A percentile compares a stretch with the other conserved stretches of the same genome.
phyloP scores from a whole-genome alignment of 2,329 filamentous ascomycete species.

The Phialophora expanda region DNA sequence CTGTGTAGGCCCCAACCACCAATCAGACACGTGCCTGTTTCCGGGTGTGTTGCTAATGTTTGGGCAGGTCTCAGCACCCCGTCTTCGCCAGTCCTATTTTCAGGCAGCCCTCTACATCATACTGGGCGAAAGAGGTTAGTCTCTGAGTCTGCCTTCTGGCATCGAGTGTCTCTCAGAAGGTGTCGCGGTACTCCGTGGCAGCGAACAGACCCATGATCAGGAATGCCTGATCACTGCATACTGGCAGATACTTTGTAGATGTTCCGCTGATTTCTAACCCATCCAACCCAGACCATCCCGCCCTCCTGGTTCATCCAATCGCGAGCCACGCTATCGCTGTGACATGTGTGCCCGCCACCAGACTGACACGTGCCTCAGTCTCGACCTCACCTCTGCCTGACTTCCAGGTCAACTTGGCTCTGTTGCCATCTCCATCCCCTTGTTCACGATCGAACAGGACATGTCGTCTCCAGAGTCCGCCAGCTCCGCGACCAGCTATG shows the following conservation, averaged over 20 bases:
- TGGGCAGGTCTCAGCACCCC: slow-evolving; percentile 16
- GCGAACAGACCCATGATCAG: neutral
- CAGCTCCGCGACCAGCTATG: slow-evolving; percentile 25
- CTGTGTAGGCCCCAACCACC: neutral
- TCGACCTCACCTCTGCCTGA: slow-evolving; percentile 1
- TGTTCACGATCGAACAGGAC: neutral
- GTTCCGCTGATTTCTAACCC: slow-evolving; percentile 3
- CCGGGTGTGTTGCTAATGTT: slow-evolving; percentile 6
- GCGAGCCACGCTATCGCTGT: slow-evolving; percentile 7
- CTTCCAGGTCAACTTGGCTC: slow-evolving; percentile 1
- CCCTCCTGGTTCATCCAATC: neutral
- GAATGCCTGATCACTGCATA: neutral
- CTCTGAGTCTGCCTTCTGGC: neutral
- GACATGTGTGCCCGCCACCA: slow-evolving; percentile 22
- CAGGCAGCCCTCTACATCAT: neutral
- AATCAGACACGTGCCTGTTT: slow-evolving; percentile 4
- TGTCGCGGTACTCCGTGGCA: slow-evolving; percentile 3
- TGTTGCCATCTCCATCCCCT: neutral
- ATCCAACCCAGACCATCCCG: neutral
- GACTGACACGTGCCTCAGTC: slow-evolving; percentile 21
- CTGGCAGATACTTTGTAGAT: neutral
- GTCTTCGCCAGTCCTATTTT: neutral
- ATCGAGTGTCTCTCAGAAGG: neutral
- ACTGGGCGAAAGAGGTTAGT: neutral
- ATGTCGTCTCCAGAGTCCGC: slow-evolving; percentile 33